phyloP scores from a whole-genome alignment of 352 stramenopile genomes.

The Phytophthora hybrid region DNA sequence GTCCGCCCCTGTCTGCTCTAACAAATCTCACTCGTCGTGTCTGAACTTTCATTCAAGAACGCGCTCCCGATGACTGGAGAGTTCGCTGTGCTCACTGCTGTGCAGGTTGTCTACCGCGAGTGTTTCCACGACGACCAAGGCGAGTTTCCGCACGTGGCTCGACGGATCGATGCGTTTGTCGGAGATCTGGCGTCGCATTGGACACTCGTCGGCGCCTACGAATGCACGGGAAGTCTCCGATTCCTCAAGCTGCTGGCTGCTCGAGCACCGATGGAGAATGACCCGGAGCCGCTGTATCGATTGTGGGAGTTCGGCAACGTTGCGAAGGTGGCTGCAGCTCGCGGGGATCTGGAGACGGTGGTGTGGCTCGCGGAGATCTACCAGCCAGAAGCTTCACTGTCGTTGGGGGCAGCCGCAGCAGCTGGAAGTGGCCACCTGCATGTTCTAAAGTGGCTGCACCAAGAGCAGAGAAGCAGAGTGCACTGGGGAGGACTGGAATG shows the following conservation, averaged over 20 bases:
- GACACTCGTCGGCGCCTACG: not conserved
- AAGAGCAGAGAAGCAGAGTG: not conserved
- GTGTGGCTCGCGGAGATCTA: not conserved
- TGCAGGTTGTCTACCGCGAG: slow-evolving; percentile 5
- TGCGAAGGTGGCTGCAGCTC: not conserved
- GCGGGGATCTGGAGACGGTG: not conserved
- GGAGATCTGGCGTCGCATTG: not conserved
- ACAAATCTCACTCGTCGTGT: not conserved
- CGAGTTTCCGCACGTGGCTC: not conserved
- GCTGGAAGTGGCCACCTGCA: not conserved
- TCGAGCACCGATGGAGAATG: not conserved
- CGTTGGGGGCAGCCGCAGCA: no score
- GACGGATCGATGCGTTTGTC: not conserved
- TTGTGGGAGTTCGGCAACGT: not conserved
- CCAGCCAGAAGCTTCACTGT: not conserved
- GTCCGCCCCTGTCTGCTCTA: not conserved
- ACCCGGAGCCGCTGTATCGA: not conserved
- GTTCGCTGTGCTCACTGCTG: slow-evolving; percentile 6
- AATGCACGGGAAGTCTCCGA: not conserved
- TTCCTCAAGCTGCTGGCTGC: not conserved
- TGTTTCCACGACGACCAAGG: slow-evolving; percentile 4
- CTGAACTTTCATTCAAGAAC: not conserved
- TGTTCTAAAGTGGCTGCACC: not conserved
- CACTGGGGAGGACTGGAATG: not conserved
- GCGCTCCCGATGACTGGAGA: not conserved